Conservation (phyloP, 2,329 filamentous ascomycete species). For the Emmonsiellopsis sp. region DNA sequence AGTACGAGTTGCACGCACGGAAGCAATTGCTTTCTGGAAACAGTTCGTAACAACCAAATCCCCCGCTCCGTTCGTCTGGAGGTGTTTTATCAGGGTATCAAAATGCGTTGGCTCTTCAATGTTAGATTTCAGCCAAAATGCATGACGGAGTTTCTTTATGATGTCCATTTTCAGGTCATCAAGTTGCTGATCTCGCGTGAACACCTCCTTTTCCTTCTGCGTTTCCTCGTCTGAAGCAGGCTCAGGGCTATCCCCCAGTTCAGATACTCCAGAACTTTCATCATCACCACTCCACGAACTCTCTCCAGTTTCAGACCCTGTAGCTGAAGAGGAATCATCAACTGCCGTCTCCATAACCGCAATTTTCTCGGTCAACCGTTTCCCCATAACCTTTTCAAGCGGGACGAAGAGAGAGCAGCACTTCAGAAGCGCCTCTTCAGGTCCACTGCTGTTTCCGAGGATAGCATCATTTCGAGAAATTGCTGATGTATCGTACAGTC, state of each 20-base stretch:
- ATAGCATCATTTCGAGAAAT: conserved; percentile 37
- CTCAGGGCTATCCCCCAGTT: neutral
- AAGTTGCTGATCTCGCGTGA: conserved; percentile 17
- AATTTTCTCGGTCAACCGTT: conserved; percentile 16
- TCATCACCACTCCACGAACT: neutral
- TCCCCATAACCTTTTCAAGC: conserved; percentile 7
- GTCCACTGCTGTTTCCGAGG: conserved; percentile 35
- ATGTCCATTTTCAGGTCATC: conserved; percentile 16
- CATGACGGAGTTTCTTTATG: conserved; percentile 17
- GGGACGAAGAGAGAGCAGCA: conserved; percentile 30
- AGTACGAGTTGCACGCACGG: conserved; percentile 12
- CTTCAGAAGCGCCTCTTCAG: conserved; percentile 48
- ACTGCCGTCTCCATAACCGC: neutral
- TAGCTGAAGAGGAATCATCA: neutral
- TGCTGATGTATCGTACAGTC: conserved; percentile 20
- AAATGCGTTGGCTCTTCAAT: conserved; percentile 19
- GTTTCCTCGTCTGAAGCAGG: neutral
- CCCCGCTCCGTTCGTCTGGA: conserved; percentile 22
- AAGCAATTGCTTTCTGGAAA: conserved; percentile 15
- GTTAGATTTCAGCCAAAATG: conserved; percentile 22
- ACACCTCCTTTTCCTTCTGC: neutral
- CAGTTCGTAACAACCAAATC: conserved; percentile 19
- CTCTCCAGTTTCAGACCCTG: too few species aligned
- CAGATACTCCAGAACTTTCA: neutral
- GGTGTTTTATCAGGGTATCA: conserved; percentile 19